A percentile compares a stretch with the other conserved stretches of the same genome.
phyloP scores from a whole-genome alignment of 2,329 filamentous ascomycete genomes.

The Zopfia rhizophila region DNA sequence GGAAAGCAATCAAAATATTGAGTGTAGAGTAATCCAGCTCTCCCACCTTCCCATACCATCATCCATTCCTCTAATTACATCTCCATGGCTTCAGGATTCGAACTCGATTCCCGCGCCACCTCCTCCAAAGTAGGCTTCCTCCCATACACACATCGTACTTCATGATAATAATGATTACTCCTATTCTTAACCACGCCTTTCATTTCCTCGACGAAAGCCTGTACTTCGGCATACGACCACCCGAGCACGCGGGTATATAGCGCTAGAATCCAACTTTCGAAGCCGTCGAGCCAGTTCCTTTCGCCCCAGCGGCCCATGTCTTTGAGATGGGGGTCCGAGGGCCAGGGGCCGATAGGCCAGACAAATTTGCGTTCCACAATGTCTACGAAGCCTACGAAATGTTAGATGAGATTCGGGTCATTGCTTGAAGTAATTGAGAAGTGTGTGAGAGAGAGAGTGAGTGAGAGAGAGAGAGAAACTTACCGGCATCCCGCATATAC shows the following conservation, averaged over 20 bases:
- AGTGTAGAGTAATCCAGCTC: no score
- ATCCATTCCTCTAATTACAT: no score
- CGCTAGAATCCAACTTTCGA: constrained; percentile 55
- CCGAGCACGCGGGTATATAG: constrained; percentile 52
- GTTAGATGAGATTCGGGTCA: background rate
- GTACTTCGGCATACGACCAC: constrained; percentile 49
- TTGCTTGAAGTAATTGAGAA: background rate
- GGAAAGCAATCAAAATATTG: no score
- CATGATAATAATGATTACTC: constrained; percentile 51
- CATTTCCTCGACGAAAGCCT: constrained; percentile 46
- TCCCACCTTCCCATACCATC: no score
- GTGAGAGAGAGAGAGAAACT: background rate
- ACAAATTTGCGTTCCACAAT: constrained; percentile 35
- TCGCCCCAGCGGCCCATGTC: constrained; percentile 50
- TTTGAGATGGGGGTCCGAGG: constrained; percentile 42
- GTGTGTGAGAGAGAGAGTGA: constrained; percentile 1
- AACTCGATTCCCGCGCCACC: background rate
- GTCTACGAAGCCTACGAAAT: constrained; percentile 45
- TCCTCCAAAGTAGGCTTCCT: constrained; percentile 34
- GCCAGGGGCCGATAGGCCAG: constrained; percentile 50
- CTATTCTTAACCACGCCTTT: constrained; percentile 44
- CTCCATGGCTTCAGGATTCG: background rate
- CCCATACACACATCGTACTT: constrained; percentile 47
- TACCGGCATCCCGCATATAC: constrained; percentile 28
- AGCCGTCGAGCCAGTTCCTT: constrained; percentile 53